These are phyloP conservation scores for Colletotrichum sp. DNA, from an alignment of 2,329 filamentous ascomycete genomes.

Conservation along the genomic window DNA sequence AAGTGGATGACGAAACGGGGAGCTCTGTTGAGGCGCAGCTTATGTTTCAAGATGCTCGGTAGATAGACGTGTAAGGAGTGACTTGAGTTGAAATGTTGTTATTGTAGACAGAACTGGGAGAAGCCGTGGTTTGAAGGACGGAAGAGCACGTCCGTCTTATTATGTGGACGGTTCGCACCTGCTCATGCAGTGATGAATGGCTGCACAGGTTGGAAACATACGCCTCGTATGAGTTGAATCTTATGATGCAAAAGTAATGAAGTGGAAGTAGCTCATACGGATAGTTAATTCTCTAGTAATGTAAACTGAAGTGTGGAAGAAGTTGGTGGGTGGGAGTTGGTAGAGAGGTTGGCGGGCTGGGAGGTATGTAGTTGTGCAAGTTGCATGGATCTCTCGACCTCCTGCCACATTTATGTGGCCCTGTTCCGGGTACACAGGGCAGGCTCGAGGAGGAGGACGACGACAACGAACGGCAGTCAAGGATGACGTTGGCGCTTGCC, in stretches of 20 bases:
- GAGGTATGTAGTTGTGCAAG: accelerated
- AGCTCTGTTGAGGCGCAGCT: too few species aligned
- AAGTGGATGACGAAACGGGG: neutral
- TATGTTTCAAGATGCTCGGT: neutral
- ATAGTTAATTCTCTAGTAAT: neutral
- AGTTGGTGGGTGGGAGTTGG: accelerated
- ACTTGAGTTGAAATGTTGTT: neutral
- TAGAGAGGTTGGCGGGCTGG: accelerated
- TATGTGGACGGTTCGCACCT: neutral
- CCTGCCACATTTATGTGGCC: neutral
- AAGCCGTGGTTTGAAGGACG: neutral
- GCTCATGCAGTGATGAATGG: neutral
- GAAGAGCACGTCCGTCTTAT: neutral
- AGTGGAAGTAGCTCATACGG: accelerated
- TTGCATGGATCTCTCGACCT: neutral
- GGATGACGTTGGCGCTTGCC: neutral
- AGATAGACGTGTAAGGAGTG: neutral
- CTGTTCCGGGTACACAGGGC: neutral
- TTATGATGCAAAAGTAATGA: neutral
- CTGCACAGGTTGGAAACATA: accelerated
- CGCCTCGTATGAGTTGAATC: neutral
- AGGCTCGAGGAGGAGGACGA: neutral
- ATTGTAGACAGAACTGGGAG: neutral
- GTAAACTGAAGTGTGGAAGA: neutral
- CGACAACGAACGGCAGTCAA: neutral